A percentile compares a stretch with the other conserved stretches of the same genome.
Conservation (phyloP, 257 asterid genomes). For the Ocimum tenuiflorum region DNA sequence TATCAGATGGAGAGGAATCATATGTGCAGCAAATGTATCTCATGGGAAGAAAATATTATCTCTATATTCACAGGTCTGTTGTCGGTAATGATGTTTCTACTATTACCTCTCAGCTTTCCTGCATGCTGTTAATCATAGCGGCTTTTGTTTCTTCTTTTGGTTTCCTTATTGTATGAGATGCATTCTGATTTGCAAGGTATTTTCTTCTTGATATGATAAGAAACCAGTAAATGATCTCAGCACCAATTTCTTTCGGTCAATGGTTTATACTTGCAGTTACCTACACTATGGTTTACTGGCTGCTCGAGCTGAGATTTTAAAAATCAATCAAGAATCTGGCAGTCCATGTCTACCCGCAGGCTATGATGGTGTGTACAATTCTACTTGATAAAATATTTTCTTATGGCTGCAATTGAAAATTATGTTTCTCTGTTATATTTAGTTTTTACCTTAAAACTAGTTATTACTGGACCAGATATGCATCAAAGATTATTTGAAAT, state of each 20-base stretch:
- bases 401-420: no score
- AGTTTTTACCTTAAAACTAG: no score
- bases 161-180: not conserved
- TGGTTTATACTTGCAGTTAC: conserved; percentile 45
- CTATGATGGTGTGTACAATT: conserved; percentile 43
- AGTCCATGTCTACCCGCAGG: conserved; percentile 62
- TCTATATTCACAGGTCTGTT: conserved; percentile 67
- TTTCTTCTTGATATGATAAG: not conserved
- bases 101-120: conserved; percentile 7
- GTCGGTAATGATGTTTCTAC: no score
- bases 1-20: conserved; percentile 41
- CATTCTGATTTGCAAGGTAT: not conserved
- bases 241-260: not conserved
- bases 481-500: no score
- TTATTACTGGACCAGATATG: no score
- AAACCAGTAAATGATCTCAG: not conserved
- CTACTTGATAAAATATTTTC: no score
- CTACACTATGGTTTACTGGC: conserved; percentile 74
- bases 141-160: not conserved
- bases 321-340: conserved; percentile 42
- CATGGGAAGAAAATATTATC: conserved; percentile 48
- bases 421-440: no score
- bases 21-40: conserved; percentile 66
- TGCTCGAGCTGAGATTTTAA: conserved; percentile 69
- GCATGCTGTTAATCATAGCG: conserved; percentile 4